Evolutionary conservation across 345 rosid species (phyloP), one percentile per base, ranked within the genome.

Genomic region (Odontarrhena argentea): DNA sequence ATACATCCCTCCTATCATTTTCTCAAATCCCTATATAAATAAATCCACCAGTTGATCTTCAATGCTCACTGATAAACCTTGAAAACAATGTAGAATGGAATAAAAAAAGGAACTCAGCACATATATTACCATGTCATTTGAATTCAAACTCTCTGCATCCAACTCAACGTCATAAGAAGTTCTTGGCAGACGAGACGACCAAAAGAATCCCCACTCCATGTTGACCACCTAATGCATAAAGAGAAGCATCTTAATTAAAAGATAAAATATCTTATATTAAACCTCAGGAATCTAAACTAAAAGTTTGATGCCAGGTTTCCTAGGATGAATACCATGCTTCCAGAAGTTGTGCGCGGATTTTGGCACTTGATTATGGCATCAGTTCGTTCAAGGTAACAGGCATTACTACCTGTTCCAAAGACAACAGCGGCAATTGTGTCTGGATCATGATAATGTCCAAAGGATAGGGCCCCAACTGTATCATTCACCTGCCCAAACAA

Each of bases 131-230:
- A 84, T 92, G 51, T 93, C 97, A 76, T 87, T 84, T 9, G 98
- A 91, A 69, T 93, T 93, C 25, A 84, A 89, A 82, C 96, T 88
- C 28, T 83, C 86, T 0, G 80, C 84, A 81, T 93, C 98, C 75
- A 93, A 79, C 59, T 88, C 88, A 75, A 83, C 68, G 76, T 93
- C 98, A 61, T 90, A 90, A 25, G 80, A 80, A 32, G 94, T 93
- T 86, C 98, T 84, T 40, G 96, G 98, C 79, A 93, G 77, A 76
- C 89, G 96, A 60, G 97, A 83, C 8, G 98, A 88, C 96, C 97
- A 93, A 73, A 93, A 93, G 76, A 84, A 88, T 63, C 97, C 97
- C 98, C 98, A 93, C 71, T 93, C 98, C 96, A 85, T 88, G 63
- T 93, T 93, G 62, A 93, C 92, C 71, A 82, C 98, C 98, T 93